Conservation (phyloP, 169 alveolate genomes). For the Cryptosporidium canis region DNA sequence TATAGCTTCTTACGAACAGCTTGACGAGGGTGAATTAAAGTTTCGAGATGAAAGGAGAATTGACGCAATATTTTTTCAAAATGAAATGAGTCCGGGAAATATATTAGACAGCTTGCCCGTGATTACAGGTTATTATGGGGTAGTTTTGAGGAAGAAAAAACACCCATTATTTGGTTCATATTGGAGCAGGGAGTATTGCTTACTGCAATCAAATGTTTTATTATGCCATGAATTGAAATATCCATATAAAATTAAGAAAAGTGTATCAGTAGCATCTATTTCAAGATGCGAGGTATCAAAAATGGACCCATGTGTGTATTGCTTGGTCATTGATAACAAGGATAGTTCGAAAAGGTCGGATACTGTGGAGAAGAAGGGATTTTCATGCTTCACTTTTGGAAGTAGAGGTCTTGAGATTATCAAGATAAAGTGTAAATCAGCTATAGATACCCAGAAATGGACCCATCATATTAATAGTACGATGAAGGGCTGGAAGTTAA, state of each 20-base stretch:
- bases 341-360: neutral
- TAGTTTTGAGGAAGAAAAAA: conserved; percentile 34
- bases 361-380: neutral
- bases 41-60: neutral
- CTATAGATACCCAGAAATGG: conserved; percentile 68
- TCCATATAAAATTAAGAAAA: conserved; percentile 37
- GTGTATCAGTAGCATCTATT: conserved; percentile 57
- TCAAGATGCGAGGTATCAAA: conserved; percentile 40
- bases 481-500: conserved; percentile 44
- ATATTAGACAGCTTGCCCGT: conserved; percentile 31
- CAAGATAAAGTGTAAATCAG: conserved; percentile 53
- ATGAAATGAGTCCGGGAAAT: conserved; percentile 3
- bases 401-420: neutral
- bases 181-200: conserved; percentile 62
- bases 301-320: conserved; percentile 70
- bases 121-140: conserved; percentile 57
- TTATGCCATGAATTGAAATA: conserved; percentile 59
- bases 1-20: neutral
- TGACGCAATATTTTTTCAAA: neutral
- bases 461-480: conserved; percentile 22
- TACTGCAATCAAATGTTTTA: conserved; percentile 55
- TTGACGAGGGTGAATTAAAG: neutral
- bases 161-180: conserved; percentile 51
- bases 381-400: neutral
- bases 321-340: conserved; percentile 9